Evolutionary conservation across 208 protist species (phyloP).

Genomic region (Balamuthia mandrillaris): DNA sequence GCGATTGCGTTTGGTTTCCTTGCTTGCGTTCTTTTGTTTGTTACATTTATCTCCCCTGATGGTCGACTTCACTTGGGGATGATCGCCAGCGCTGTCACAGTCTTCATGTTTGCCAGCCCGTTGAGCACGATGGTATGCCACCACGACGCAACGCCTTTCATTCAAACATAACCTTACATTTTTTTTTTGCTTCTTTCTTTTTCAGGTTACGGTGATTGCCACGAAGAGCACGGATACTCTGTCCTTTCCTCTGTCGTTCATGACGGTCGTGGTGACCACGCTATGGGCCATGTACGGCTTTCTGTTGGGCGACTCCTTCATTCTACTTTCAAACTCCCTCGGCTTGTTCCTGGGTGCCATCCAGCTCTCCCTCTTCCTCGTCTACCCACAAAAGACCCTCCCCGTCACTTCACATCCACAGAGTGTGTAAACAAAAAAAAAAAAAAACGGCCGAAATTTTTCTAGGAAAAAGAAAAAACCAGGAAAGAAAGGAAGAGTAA

Average conservation of each 20-base stretch:
- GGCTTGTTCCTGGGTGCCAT: no score
- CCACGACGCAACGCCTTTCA: neutral
- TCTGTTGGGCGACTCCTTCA: neutral
- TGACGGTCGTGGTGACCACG: neutral
- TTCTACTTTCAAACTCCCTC: neutral
- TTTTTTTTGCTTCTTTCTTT: neutral
- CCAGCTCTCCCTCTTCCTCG: no score
- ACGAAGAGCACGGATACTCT: neutral
- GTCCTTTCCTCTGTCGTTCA: neutral
- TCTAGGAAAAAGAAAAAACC: no score
- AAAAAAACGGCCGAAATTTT: no score
- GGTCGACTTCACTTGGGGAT: neutral
- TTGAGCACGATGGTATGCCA: neutral
- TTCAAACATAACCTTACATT: neutral
- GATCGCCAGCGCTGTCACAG: neutral
- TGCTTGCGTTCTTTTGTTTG: neutral
- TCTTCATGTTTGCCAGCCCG: neutral
- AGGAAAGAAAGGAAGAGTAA: no score
- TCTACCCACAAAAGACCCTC: no score
- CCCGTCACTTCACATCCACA: no score
- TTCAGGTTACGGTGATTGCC: neutral
- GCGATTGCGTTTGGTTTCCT: neutral
- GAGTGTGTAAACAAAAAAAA: no score
- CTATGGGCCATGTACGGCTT: neutral
- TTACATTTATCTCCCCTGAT: neutral